Evolutionary conservation across 129 eudicot species (phyloP), one percentile per base, ranked within the genome.

Genomic region (Flaveria linearis): DNA sequence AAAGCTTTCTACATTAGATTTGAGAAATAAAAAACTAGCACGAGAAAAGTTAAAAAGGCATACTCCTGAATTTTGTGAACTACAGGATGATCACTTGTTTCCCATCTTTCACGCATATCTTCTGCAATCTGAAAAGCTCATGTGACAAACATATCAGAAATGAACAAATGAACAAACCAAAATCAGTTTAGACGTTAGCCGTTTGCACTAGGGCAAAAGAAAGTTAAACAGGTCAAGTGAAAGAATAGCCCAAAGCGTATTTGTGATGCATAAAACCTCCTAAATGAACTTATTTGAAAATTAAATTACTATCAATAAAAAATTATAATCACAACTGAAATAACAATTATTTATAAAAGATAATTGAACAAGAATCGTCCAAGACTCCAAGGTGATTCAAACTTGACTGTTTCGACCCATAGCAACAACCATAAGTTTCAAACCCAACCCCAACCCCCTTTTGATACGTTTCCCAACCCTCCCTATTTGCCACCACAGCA

Each of bases 11-110:
- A 64, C 67, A 28, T 72, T 9, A 65, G 0, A 66, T 22, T 43
- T 13, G 12, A 63, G 22, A 39, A 23, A 62, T 42, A 43, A 36
- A 9, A 22, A 49, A 39, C 12, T 71, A 65, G 69, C 66, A 78
- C 2, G 18, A 36, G 39, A n/a, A 23, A 23, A 17, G 72, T 67
- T 53, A 25, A 36, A 60, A 36, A 22, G 64, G 57, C 96, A 60
- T 89, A 94, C 99, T 91, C 97, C 62, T 94, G 97, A 68, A 95
- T 86, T 74, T 95, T 95, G 78, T 89, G 90, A 53, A 95, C 96
- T 58, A 91, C 92, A 71, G 96, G 99, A 86, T 85, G 86, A 87
- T 95, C 99, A 79, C 90, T 87, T 56, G 97, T 88, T 77, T 95
- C 97, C 94, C 96, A 91, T 85, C 87, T 85, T 81, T 95, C 99